phyloP scores from a whole-genome alignment of 306 rosid species.

The Pyrus communis region DNA sequence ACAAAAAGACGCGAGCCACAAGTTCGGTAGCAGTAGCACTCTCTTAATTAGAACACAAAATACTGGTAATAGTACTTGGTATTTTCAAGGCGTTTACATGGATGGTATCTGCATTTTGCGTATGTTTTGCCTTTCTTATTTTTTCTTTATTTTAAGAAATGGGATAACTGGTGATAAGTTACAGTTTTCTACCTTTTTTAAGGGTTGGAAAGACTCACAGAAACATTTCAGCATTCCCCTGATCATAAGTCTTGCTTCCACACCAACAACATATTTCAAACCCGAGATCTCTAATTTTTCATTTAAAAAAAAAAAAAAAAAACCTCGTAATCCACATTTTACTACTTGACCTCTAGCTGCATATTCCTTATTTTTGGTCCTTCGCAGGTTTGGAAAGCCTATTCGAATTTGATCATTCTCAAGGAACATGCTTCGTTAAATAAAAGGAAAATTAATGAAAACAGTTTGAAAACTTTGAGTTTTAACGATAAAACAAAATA shows the following conservation, averaged over 20 bases:
- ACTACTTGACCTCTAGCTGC: no score
- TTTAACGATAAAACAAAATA: no score
- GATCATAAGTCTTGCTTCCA: rapidly evolving
- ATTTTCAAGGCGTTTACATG: not conserved
- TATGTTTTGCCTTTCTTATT: not conserved
- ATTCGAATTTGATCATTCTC: no score
- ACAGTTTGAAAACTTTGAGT: no score
- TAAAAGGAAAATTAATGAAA: not conserved
- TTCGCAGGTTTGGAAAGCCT: no score
- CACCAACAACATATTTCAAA: rapidly evolving
- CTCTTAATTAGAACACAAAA: not conserved
- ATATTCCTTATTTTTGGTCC: no score
- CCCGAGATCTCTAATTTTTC: rapidly evolving
- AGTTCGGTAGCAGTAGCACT: no score
- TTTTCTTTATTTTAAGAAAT: no score
- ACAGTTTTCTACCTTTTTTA: rapidly evolving
- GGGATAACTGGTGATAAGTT: no score
- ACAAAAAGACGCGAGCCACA: not conserved
- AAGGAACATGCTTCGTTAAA: not conserved
- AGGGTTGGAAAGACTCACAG: rapidly evolving
- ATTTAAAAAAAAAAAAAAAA: no score
- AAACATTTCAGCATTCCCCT: no score
- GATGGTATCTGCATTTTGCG: not conserved
- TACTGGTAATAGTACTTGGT: not conserved
- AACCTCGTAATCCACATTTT: no score